Percentiles rank a stretch among this genome's conserved stretches.
Evolutionary conservation across 2,329 filamentous ascomycete genomes (phyloP).

Genomic region (Endoconidiophora laricicola): DNA sequence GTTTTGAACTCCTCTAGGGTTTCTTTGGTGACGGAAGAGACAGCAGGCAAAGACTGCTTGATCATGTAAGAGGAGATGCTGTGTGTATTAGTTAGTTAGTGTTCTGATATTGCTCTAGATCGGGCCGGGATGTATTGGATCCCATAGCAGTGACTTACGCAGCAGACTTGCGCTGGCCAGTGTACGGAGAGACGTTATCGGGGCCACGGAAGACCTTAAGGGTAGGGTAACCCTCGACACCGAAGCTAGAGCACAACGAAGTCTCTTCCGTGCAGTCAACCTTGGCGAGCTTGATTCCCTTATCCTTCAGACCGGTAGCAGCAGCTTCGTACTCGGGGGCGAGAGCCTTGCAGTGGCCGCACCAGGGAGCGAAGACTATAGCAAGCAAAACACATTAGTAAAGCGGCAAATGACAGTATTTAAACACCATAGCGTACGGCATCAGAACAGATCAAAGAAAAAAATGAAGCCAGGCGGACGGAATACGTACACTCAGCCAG

Average conservation of each 20-base stretch:
- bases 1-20: constrained; percentile 93
- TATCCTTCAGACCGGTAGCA: constrained; percentile 70
- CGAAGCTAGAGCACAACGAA: constrained; percentile 76
- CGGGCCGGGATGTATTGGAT: too few relatives aligned
- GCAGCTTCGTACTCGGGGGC: constrained; percentile 83
- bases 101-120: too few relatives aligned
- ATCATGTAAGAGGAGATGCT: constrained; percentile 78
- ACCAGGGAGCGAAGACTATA: constrained; percentile 87
- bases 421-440: not conserved
- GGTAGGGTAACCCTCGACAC: constrained; percentile 94
- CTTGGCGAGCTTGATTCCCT: constrained; percentile 73
- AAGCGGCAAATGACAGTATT: not conserved
- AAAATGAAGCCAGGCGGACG: not conserved
- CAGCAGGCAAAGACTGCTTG: constrained; percentile 89
- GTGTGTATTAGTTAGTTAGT: not conserved
- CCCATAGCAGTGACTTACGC: constrained; percentile 31
- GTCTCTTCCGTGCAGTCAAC: constrained; percentile 90
- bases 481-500: constrained; percentile 71
- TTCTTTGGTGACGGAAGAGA: constrained; percentile 66
- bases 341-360: constrained; percentile 96
- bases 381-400: constrained; percentile 21
- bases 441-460: not conserved
- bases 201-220: constrained; percentile 94
- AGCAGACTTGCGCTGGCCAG: constrained; percentile 75
- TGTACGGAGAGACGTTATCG: constrained; percentile 68